phyloP scores from a whole-genome alignment of 805 yeast genomes.

The Clavispora carvajalis region DNA sequence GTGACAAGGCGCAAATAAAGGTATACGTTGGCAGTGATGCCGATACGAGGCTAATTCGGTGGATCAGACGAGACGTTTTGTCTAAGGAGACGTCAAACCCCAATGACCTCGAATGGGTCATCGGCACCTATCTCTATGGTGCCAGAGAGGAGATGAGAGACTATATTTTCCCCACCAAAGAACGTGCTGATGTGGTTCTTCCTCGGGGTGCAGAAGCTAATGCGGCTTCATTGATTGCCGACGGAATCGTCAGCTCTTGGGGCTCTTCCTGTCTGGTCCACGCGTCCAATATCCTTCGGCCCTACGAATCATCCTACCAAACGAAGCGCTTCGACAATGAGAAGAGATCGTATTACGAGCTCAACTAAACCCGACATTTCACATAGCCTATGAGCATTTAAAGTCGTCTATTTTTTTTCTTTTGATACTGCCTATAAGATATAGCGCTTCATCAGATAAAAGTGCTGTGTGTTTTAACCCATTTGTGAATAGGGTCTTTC shows the following conservation, averaged over 20 bases:
- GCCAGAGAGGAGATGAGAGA: slow-evolving; percentile 65
- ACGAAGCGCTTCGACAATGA: slow-evolving; percentile 34
- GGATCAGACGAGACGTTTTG: slow-evolving; percentile 50
- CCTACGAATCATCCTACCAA: slow-evolving; percentile 19
- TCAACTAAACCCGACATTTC: too few relatives aligned
- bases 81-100: slow-evolving; percentile 4
- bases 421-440: neutral
- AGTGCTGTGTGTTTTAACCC: slow-evolving; percentile 13
- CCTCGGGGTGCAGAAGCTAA: slow-evolving; percentile 63
- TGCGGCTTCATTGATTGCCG: slow-evolving; percentile 57
- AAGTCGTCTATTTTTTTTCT: neutral
- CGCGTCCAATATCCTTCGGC: slow-evolving; percentile 23
- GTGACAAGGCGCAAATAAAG: slow-evolving; percentile 55
- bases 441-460: slow-evolving; percentile 1
- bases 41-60: slow-evolving; percentile 75
- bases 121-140: slow-evolving; percentile 45
- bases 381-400: too few relatives aligned
- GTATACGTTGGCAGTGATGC: slow-evolving; percentile 81
- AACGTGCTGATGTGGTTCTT: slow-evolving; percentile 66
- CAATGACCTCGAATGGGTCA: slow-evolving; percentile 28
- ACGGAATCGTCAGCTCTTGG: slow-evolving; percentile 49
- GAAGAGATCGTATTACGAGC: slow-evolving; percentile 41
- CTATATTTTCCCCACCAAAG: slow-evolving; percentile 63
- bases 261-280: slow-evolving; percentile 13
- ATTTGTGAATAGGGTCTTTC: slow-evolving; percentile 49